Evolutionary conservation across 1,284 basidiomycete genomes (phyloP).

Genomic region (Apiotrichum akiyoshidainum): DNA sequence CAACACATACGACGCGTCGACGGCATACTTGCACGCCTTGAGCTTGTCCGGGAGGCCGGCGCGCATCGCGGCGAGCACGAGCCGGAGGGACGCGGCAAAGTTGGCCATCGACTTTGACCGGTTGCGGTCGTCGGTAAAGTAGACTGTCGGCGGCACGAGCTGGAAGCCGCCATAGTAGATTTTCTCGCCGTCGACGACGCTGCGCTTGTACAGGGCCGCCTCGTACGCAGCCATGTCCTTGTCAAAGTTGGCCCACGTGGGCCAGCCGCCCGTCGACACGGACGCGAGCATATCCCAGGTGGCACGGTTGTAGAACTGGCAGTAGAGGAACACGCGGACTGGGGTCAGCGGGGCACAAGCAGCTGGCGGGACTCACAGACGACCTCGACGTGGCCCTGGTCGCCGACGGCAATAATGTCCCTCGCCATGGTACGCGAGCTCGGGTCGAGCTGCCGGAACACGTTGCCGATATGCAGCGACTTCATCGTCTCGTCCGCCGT

Average conservation of each 20-base stretch:
- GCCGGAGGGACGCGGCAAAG: slow-evolving; percentile 29
- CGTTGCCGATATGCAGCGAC: slow-evolving; percentile 27
- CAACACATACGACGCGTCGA: slow-evolving; percentile 29
- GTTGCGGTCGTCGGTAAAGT: slow-evolving; percentile 24
- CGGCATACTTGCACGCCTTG: slow-evolving; percentile 24
- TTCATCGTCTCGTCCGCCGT: slow-evolving; percentile 27
- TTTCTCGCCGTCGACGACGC: slow-evolving; percentile 16
- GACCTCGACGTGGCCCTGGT: slow-evolving; percentile 29
- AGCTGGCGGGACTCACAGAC: slow-evolving; percentile 26
- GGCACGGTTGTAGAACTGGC: slow-evolving; percentile 26
- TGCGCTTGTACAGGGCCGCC: slow-evolving; percentile 19
- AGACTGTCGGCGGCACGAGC: slow-evolving; percentile 35
- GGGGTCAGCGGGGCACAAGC: not conserved
- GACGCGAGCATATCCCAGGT: slow-evolving; percentile 26
- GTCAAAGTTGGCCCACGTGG: slow-evolving; percentile 21
- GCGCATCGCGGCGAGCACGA: slow-evolving; percentile 31
- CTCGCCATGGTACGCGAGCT: slow-evolving; percentile 11
- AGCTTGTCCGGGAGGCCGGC: slow-evolving; percentile 23
- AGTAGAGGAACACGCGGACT: slow-evolving; percentile 37
- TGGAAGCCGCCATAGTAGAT: slow-evolving; percentile 35
- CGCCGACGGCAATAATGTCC: slow-evolving; percentile 24
- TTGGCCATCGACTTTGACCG: slow-evolving; percentile 14
- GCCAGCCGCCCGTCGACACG: slow-evolving; percentile 20
- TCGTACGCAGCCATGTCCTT: slow-evolving; percentile 25
- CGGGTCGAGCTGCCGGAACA: slow-evolving; percentile 33